These are phyloP conservation scores for Candida pseudofarinosa DNA, from an alignment of 805 yeast species.

Conservation along the genomic window DNA sequence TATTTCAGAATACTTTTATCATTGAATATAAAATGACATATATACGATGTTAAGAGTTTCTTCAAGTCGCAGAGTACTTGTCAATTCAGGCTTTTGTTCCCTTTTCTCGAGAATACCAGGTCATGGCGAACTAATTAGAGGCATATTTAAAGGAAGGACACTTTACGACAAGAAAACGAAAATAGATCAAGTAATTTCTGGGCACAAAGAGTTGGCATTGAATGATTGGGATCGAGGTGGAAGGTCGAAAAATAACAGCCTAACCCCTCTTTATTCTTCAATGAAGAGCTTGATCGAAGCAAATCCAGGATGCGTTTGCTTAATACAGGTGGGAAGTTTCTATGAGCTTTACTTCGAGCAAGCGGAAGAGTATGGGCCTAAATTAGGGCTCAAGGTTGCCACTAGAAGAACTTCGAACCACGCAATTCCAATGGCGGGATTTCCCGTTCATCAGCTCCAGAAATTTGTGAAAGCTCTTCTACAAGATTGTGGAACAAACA, in stretches of 20 bases:
- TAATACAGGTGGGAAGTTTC: conserved; percentile 81
- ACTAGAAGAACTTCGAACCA: conserved; percentile 41
- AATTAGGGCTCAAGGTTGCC: conserved; percentile 70
- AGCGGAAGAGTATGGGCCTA: conserved; percentile 68
- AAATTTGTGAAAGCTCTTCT: conserved; percentile 74
- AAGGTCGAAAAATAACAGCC: conserved; percentile 21
- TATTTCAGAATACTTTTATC: no score
- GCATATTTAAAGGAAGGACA: no score
- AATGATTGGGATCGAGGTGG: conserved; percentile 42
- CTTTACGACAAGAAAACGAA: no score
- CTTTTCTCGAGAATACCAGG: no score
- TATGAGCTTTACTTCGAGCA: conserved; percentile 88
- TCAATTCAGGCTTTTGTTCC: no score
- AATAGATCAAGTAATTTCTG: no score
- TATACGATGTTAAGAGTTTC: no score
- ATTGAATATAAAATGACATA: no score
- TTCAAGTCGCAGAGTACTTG: no score
- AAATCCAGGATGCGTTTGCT: conserved; percentile 37
- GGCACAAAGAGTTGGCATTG: no score
- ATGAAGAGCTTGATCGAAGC: conserved; percentile 28
- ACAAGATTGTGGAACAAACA: conserved; percentile 63
- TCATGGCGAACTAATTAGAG: no score
- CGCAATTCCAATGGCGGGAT: conserved; percentile 81
- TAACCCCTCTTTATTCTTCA: conserved; percentile 34
- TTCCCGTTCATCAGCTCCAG: conserved; percentile 69